These are phyloP conservation scores for Hericium rajendrae DNA, from an alignment of 768 basidiomycete species.

Conservation along the genomic window DNA sequence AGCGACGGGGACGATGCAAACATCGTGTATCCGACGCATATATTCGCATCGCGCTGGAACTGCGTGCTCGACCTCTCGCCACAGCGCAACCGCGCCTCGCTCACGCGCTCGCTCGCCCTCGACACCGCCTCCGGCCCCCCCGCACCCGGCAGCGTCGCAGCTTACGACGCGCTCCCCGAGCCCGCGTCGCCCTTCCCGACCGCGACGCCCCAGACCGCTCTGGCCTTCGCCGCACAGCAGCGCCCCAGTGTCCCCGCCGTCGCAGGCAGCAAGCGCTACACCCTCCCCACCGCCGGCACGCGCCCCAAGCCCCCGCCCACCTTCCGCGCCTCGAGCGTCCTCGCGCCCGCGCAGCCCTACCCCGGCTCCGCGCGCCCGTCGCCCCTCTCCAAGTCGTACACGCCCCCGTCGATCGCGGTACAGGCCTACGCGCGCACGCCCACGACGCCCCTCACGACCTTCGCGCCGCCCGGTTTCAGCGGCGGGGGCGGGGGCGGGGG, in stretches of 20 bases:
- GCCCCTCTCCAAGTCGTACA: slow-evolving; percentile 8
- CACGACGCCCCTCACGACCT: slow-evolving; percentile 8
- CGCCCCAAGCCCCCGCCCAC: slow-evolving; percentile 23
- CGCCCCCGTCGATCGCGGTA: slow-evolving; percentile 4
- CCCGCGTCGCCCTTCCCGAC: slow-evolving; percentile 73
- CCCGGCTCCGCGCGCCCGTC: slow-evolving; percentile 1
- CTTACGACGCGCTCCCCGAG: slow-evolving; percentile 48
- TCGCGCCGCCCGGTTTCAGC: slow-evolving; percentile 5
- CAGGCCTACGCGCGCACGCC: slow-evolving; percentile 1
- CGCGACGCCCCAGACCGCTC: slow-evolving; percentile 8
- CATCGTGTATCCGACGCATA: slow-evolving; percentile 50
- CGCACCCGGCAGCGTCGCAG: slow-evolving; percentile 10
- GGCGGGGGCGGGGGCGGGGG: background rate
- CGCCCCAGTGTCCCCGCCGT: slow-evolving; percentile 27
- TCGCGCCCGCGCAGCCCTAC: background rate
- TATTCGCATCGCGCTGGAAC: slow-evolving; percentile 85
- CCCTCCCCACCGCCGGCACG: slow-evolving; percentile 22
- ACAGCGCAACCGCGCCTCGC: slow-evolving; percentile 17
- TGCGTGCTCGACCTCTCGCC: slow-evolving; percentile 73
- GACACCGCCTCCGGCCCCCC: background rate
- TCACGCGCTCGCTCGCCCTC: slow-evolving; percentile 1
- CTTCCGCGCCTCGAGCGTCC: slow-evolving; percentile 21
- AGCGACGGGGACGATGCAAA: slow-evolving; percentile 4
- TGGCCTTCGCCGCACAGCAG: slow-evolving; percentile 19
- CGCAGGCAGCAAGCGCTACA: slow-evolving; percentile 48